A percentile compares a stretch with the other conserved stretches of the same genome.
phyloP scores from a whole-genome alignment of 208 protist genomes.

The Lotmaria passim region DNA sequence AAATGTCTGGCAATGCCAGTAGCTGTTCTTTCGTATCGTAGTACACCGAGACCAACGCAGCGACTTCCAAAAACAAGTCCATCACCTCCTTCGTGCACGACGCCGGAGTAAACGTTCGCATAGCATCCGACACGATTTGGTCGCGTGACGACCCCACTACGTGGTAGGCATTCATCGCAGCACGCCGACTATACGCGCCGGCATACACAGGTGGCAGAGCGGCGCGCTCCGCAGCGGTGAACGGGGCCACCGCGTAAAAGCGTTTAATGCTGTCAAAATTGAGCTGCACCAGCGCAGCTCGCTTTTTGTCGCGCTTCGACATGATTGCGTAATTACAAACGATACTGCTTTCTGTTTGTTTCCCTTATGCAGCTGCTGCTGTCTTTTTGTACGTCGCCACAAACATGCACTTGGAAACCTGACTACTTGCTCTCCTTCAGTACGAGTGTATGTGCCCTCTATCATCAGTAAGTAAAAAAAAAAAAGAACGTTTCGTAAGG shows the following conservation, averaged over 20 bases:
- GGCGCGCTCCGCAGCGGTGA: constrained; percentile 46
- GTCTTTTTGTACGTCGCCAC: no score
- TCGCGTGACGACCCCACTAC: constrained; percentile 70
- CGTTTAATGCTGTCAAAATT: constrained; percentile 82
- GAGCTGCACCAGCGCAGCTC: constrained; percentile 50
- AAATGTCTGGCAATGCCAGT: constrained; percentile 40
- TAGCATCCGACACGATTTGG: constrained; percentile 72
- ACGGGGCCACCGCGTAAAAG: constrained; percentile 67
- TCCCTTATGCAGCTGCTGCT: no score
- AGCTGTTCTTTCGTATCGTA: constrained; percentile 80
- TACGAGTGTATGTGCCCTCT: no score
- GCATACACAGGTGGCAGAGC: constrained; percentile 63
- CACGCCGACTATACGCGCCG: constrained; percentile 71
- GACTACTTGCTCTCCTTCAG: no score
- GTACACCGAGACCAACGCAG: constrained; percentile 78
- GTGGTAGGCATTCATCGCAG: constrained; percentile 62
- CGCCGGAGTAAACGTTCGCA: constrained; percentile 70
- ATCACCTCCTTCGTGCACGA: constrained; percentile 74
- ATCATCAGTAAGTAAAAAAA: no score
- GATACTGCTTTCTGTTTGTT: background rate
- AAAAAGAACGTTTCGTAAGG: no score
- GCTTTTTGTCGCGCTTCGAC: constrained; percentile 42
- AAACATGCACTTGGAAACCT: no score
- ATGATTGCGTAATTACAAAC: constrained; percentile 11
- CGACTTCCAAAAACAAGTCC: constrained; percentile 72